Evolutionary conservation across 352 stramenopile species (phyloP).

Genomic region (Aphanomyces stellatus): DNA sequence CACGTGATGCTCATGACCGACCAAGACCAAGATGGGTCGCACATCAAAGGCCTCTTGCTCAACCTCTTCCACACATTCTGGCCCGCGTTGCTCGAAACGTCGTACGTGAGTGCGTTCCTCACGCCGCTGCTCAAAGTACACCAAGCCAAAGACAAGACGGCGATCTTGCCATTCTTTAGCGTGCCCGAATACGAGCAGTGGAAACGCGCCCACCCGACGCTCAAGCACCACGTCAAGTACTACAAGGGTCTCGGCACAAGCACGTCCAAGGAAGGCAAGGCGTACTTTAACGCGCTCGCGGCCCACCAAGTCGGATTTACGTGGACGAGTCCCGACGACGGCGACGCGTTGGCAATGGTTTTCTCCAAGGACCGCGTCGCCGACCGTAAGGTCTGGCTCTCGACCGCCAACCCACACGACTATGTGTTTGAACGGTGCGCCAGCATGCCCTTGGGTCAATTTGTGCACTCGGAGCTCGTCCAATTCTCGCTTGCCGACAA

Average conservation of each 20-base stretch:
- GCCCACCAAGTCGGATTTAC: slow-evolving; percentile 91
- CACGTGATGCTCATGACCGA: slow-evolving; percentile 99
- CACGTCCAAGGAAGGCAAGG: slow-evolving; percentile 94
- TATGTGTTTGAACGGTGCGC: slow-evolving; percentile 91
- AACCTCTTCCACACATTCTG: slow-evolving; percentile 99
- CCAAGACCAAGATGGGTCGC: slow-evolving; percentile 98
- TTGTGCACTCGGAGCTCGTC: slow-evolving; percentile 98
- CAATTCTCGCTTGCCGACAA: slow-evolving; percentile 98
- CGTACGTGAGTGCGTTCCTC: slow-evolving; percentile 91
- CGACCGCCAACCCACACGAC: slow-evolving; percentile 75
- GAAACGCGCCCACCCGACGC: slow-evolving; percentile 58
- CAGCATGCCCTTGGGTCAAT: slow-evolving; percentile 91
- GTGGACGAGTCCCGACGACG: slow-evolving; percentile 58
- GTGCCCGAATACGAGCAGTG: slow-evolving; percentile 95
- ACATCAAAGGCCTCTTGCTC: slow-evolving; percentile 99
- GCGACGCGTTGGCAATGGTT: slow-evolving; percentile 97
- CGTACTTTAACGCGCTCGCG: slow-evolving; percentile 97
- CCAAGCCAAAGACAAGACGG: slow-evolving; percentile 55
- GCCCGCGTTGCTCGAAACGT: slow-evolving; percentile 89
- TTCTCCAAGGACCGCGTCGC: slow-evolving; percentile 96
- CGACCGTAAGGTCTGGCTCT: slow-evolving; percentile 96
- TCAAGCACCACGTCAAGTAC: slow-evolving; percentile 97
- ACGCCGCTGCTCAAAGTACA: slow-evolving; percentile 98
- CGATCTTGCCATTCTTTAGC: slow-evolving; percentile 92
- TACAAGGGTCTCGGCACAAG: slow-evolving; percentile 99